These are phyloP conservation scores for Lipomyces chichibuensis DNA, from an alignment of 805 yeast genomes.

Conservation along the genomic window DNA sequence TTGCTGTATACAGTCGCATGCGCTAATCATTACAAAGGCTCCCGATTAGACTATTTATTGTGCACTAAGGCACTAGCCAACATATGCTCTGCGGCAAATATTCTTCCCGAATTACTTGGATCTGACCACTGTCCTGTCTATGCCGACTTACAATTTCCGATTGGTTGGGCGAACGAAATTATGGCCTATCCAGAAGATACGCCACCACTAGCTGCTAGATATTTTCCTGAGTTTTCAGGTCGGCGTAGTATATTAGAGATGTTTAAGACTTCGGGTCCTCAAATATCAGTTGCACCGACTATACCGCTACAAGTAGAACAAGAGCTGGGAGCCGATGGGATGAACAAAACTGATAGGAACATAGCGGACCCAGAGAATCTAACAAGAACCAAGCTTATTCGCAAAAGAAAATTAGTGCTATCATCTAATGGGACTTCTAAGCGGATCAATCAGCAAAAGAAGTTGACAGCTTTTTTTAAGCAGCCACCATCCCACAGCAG, in stretches of 20 bases:
- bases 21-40: constrained; percentile 54
- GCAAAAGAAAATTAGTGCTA: neutral
- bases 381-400: neutral
- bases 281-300: neutral
- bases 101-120: constrained; percentile 74
- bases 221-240: constrained; percentile 29
- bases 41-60: constrained; percentile 80
- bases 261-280: constrained; percentile 17
- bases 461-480: neutral
- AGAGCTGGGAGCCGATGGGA: neutral
- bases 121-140: constrained; percentile 95
- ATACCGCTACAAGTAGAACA: neutral
- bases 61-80: constrained; percentile 49
- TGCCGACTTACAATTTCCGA: constrained; percentile 57
- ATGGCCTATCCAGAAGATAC: neutral
- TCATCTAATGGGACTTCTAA: neutral
- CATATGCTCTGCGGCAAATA: constrained; percentile 51
- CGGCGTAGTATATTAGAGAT: constrained; percentile 30
- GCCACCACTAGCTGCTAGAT: constrained; percentile 27
- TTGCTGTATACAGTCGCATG: neutral
- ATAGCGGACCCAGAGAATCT: neutral
- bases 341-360: neutral
- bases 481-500: neutral
- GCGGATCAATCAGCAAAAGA: neutral
- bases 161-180: neutral